Percentiles rank a stretch among this genome's conserved stretches.
These are phyloP conservation scores for Ceratocystis alfenasii DNA, from an alignment of 2,329 filamentous ascomycete species.

Conservation along the genomic window DNA sequence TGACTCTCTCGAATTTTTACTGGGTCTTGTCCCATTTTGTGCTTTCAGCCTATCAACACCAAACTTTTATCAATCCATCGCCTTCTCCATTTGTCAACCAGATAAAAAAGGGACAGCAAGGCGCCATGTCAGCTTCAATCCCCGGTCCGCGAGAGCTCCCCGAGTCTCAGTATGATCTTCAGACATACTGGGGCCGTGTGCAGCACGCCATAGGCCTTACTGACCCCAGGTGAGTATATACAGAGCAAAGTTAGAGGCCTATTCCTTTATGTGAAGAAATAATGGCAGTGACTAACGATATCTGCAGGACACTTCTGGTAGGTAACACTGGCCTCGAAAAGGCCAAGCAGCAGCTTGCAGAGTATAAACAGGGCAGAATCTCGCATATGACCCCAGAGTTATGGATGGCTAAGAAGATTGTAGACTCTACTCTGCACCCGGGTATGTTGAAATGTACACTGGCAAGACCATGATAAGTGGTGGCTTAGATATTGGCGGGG, in stretches of 20 bases:
- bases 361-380: slow-evolving; percentile 77
- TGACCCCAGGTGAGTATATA: slow-evolving; percentile 73
- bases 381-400: slow-evolving; percentile 75
- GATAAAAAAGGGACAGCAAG: not conserved
- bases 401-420: slow-evolving; percentile 92
- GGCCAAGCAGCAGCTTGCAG: slow-evolving; percentile 68
- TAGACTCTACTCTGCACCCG: slow-evolving; percentile 91
- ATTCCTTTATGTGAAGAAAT: not conserved
- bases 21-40: slow-evolving; percentile 8
- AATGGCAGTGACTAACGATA: not conserved
- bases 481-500: not conserved
- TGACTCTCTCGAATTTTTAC: slow-evolving; percentile 6
- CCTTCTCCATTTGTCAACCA: too few species aligned
- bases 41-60: not conserved
- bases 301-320: slow-evolving; percentile 70
- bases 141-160: slow-evolving; percentile 69
- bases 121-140: slow-evolving; percentile 51
- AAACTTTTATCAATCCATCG: not conserved
- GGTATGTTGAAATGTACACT: slow-evolving; percentile 42
- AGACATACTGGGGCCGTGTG: slow-evolving; percentile 90
- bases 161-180: slow-evolving; percentile 81
- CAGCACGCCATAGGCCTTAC: slow-evolving; percentile 78
- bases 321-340: slow-evolving; percentile 66
- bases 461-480: not conserved
- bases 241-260: not conserved